Percentiles rank a stretch among this genome's conserved stretches.
These are phyloP conservation scores for Cyberlindnera americana DNA, from an alignment of 805 yeast genomes.

Conservation along the genomic window DNA sequence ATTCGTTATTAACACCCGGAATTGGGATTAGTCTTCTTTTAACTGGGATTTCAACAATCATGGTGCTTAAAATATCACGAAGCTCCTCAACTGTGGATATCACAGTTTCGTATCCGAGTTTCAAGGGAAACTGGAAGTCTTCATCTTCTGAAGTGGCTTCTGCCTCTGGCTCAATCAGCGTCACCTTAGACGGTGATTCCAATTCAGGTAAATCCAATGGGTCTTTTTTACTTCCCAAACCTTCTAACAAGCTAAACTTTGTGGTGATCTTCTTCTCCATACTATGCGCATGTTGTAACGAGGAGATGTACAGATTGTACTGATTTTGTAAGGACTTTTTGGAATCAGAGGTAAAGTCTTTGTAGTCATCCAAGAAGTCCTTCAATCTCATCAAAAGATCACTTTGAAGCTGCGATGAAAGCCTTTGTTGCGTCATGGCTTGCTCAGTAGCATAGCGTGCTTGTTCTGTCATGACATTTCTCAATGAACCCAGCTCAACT, in stretches of 20 bases:
- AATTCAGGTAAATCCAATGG: too few species aligned
- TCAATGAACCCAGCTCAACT: constrained; percentile 8
- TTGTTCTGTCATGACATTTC: constrained; percentile 7
- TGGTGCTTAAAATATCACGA: constrained; percentile 8
- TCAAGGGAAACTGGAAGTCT: constrained; percentile 24
- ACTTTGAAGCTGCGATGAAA: constrained; percentile 13
- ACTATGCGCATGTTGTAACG: constrained; percentile 6
- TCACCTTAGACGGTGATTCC: too few species aligned
- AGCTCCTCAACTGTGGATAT: constrained; percentile 14
- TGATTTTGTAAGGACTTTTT: constrained; percentile 11
- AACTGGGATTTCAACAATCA: constrained; percentile 19
- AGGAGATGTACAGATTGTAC: constrained; percentile 12
- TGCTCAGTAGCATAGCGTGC: constrained; percentile 6
- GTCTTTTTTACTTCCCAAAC: constrained; percentile 5
- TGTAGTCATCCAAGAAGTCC: constrained; percentile 25
- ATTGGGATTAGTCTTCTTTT: constrained; percentile 29
- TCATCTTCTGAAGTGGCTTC: constrained; percentile 22
- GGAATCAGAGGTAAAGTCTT: constrained; percentile 10
- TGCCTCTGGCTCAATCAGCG: too few species aligned
- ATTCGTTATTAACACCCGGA: constrained; percentile 29
- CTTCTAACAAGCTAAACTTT: constrained; percentile 19
- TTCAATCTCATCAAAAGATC: constrained; percentile 15
- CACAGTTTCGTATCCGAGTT: constrained; percentile 18
- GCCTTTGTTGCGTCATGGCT: constrained; percentile 5
- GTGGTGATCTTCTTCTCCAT: constrained; percentile 15